Evolutionary conservation across 805 yeast species (phyloP).

Genomic region (Nakazawaea pomicola): DNA sequence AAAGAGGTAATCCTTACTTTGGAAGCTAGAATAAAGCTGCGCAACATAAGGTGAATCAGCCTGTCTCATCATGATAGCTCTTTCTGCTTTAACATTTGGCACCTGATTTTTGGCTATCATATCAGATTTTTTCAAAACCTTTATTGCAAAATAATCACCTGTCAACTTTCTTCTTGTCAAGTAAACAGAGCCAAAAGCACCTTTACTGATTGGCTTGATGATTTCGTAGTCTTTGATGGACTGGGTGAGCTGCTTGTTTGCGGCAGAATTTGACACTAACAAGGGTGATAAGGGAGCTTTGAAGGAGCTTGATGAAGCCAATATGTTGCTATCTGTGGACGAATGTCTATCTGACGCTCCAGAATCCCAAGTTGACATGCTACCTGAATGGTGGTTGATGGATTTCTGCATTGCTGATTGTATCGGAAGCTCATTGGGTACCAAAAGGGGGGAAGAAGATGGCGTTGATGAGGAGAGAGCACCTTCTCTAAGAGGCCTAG

Average conservation of each 20-base stretch:
- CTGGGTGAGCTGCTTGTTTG: constrained; percentile 50
- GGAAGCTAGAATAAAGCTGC: constrained; percentile 81
- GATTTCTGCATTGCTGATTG: constrained; percentile 8
- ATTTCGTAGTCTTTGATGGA: constrained; percentile 86
- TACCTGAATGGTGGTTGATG: background rate
- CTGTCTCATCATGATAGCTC: constrained; percentile 98
- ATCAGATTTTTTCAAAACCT: constrained; percentile 85
- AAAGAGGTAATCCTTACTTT: constrained; percentile 78
- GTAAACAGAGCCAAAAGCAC: constrained; percentile 96
- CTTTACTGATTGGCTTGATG: constrained; percentile 89
- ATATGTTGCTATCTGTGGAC: constrained; percentile 2
- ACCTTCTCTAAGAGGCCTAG: constrained; percentile 18
- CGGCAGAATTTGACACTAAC: constrained; percentile 57
- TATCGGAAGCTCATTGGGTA: constrained; percentile 35
- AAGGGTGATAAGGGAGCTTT: constrained; percentile 80
- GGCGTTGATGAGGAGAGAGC: constrained; percentile 35
- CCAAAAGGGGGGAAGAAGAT: constrained; percentile 51
- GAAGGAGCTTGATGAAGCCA: constrained; percentile 17
- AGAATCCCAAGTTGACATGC: constrained; percentile 9
- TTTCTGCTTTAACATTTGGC: constrained; percentile 86
- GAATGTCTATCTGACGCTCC: constrained; percentile 8
- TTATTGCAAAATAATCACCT: constrained; percentile 94
- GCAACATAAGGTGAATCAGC: constrained; percentile 92
- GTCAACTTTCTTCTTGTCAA: constrained; percentile 78
- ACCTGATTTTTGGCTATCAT: constrained; percentile 98